Percentiles rank a stretch among this genome's conserved stretches.
These are phyloP conservation scores for Dillenia suffruticosa DNA, from an alignment of 164 flowering plant species.

Conservation along the genomic window DNA sequence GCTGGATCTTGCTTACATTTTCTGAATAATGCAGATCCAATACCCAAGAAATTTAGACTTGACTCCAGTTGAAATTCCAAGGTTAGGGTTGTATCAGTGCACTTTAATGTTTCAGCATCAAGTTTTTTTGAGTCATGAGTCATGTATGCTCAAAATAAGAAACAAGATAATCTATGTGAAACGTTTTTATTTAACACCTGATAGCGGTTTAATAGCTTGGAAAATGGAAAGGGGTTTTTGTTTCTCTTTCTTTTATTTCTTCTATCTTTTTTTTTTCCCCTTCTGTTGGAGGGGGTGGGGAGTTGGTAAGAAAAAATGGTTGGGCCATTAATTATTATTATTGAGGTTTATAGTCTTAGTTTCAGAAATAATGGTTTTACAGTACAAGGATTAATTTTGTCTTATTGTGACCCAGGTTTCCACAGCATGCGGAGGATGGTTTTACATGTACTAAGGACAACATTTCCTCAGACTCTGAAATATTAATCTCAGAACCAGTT, in stretches of 20 bases:
- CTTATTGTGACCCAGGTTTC: constrained; percentile 27
- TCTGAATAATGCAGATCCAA: constrained; percentile 43
- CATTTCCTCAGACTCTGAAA: constrained; percentile 24
- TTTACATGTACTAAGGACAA: constrained; percentile 17
- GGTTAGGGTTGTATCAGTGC: constrained; percentile 33
- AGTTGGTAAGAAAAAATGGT: too few species aligned
- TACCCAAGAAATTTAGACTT: constrained; percentile 80
- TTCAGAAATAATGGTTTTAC: too few species aligned
- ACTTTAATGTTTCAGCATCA: background rate
- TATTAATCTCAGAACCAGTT: constrained; percentile 26
- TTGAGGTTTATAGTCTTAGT: too few species aligned
- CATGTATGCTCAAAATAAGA: too few species aligned
- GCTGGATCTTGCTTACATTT: background rate
- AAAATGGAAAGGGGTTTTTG: too few species aligned
- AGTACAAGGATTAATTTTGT: background rate
- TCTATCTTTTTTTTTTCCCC: background rate
- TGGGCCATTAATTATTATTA: too few species aligned
- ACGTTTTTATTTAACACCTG: too few species aligned
- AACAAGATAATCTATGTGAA: too few species aligned
- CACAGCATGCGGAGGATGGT: constrained; percentile 32
- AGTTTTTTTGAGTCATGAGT: too few species aligned
- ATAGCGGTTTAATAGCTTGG: too few species aligned
- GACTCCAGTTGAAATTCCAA: constrained; percentile 69
- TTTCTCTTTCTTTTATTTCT: too few species aligned
- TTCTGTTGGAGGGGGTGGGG: background rate